These are phyloP conservation scores for Malassezia sp. DNA, from an alignment of 1,284 basidiomycete species.

Conservation along the genomic window DNA sequence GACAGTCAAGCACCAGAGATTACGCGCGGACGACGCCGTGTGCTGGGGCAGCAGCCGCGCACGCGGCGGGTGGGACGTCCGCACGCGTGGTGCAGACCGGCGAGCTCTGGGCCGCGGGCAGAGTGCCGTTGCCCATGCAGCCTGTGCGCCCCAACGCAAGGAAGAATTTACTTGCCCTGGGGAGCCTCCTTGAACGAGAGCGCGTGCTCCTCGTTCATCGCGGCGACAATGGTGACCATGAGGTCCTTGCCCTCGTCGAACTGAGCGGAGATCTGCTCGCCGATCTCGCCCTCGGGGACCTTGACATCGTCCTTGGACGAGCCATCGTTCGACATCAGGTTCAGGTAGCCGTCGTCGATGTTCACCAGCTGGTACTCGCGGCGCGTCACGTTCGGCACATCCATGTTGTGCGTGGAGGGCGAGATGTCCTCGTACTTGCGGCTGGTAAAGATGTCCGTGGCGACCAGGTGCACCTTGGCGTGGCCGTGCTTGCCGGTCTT, in stretches of 20 bases:
- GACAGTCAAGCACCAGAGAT: too few relatives aligned
- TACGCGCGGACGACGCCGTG: too few relatives aligned
- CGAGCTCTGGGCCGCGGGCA: too few relatives aligned
- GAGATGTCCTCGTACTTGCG: constrained; percentile 71
- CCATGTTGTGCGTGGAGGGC: constrained; percentile 98
- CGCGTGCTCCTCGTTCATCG: constrained; percentile 86
- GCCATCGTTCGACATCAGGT: constrained; percentile 80
- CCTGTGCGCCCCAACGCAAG: too few relatives aligned
- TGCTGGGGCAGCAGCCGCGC: too few relatives aligned
- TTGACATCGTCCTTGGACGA: constrained; percentile 86
- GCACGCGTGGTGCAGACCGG: too few relatives aligned
- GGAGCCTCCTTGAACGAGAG: constrained; percentile 54
- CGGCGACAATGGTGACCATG: constrained; percentile 73
- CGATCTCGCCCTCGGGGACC: constrained; percentile 75
- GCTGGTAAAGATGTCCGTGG: constrained; percentile 60
- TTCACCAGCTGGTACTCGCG: constrained; percentile 81
- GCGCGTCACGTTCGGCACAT: constrained; percentile 86
- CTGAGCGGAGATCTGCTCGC: constrained; percentile 59
- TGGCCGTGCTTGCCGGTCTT: constrained; percentile 97
- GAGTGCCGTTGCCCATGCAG: too few relatives aligned
- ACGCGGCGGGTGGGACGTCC: too few relatives aligned
- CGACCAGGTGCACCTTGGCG: constrained; percentile 97
- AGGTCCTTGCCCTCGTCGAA: constrained; percentile 79
- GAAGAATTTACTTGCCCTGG: constrained; percentile 40
- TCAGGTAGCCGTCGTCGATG: constrained; percentile 63